Conservation (phyloP, 1,284 basidiomycete species). For the Ustilago bromivora region DNA sequence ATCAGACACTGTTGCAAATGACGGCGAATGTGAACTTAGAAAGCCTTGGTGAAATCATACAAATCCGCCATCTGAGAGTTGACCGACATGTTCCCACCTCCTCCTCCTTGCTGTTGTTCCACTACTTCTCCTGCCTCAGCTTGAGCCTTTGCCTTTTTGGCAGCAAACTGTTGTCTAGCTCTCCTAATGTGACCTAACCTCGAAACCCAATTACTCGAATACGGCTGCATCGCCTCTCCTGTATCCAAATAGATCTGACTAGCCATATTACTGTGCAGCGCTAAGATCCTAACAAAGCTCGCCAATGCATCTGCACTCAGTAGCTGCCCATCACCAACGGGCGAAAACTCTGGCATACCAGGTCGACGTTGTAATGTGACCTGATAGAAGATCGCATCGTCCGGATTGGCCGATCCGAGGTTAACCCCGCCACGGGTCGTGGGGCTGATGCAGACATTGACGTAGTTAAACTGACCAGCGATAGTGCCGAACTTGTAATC, state of each 20-base stretch:
- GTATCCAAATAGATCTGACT: slow-evolving; percentile 68
- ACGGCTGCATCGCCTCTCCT: slow-evolving; percentile 65
- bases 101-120: background rate
- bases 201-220: slow-evolving; percentile 64
- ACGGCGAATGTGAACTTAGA: slow-evolving; percentile 5
- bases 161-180: slow-evolving; percentile 32
- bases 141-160: slow-evolving; percentile 27
- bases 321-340: slow-evolving; percentile 66
- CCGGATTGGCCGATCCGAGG: slow-evolving; percentile 61
- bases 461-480: slow-evolving; percentile 92
- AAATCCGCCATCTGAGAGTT: slow-evolving; percentile 28
- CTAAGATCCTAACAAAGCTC: slow-evolving; percentile 63
- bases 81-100: slow-evolving; percentile 23
- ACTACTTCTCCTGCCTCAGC: background rate
- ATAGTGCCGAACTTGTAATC: slow-evolving; percentile 90
- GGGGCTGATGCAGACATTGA: slow-evolving; percentile 87
- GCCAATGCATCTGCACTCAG: slow-evolving; percentile 61
- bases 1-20: background rate
- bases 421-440: slow-evolving; percentile 59
- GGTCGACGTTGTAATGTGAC: slow-evolving; percentile 65
- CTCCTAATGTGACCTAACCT: slow-evolving; percentile 54
- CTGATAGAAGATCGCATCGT: slow-evolving; percentile 65
- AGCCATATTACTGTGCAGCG: slow-evolving; percentile 65
- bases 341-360: slow-evolving; percentile 65
- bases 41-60: slow-evolving; percentile 56